These are phyloP conservation scores for Teunomyces funiuensis DNA, from an alignment of 805 yeast genomes.

Conservation along the genomic window DNA sequence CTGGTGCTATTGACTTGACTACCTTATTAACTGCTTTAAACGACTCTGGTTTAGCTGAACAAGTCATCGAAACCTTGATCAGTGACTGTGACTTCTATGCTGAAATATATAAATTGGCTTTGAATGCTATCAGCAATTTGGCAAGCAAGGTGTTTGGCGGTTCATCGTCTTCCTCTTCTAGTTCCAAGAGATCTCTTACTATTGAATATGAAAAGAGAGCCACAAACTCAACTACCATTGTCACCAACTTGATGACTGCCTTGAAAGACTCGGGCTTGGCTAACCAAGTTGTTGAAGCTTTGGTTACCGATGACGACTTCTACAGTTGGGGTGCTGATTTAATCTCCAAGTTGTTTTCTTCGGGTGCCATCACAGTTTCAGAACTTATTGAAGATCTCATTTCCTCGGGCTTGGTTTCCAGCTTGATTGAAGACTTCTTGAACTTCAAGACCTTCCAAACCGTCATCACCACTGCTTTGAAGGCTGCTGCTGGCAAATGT, in stretches of 20 bases:
- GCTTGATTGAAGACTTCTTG: constrained; percentile 39
- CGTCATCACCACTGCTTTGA: constrained; percentile 42
- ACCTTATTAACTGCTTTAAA: constrained; percentile 40
- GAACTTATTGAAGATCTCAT: constrained; percentile 28
- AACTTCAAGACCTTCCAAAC: constrained; percentile 37
- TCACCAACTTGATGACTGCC: constrained; percentile 41
- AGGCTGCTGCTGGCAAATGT: constrained; percentile 42
- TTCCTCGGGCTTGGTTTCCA: constrained; percentile 39
- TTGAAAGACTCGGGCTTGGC: constrained; percentile 45
- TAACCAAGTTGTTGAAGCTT: constrained; percentile 34
- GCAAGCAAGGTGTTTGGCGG: constrained; percentile 11
- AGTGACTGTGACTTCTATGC: constrained; percentile 40
- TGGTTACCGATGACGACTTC: constrained; percentile 38
- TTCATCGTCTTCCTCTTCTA: background rate
- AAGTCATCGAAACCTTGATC: constrained; percentile 35
- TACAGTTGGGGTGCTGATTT: constrained; percentile 39
- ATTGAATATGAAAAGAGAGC: constrained; percentile 8
- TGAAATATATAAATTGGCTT: constrained; percentile 38
- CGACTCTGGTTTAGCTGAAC: constrained; percentile 42
- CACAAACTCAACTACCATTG: constrained; percentile 7
- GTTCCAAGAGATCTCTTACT: constrained; percentile 20
- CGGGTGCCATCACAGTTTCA: constrained; percentile 27
- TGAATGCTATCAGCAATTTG: constrained; percentile 30
- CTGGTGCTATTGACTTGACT: constrained; percentile 31
- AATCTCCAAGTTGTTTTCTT: constrained; percentile 28